A percentile compares a stretch with the other conserved stretches of the same genome.
Evolutionary conservation across 352 stramenopile species (phyloP).

Genomic region (Pythium plurisporium): DNA sequence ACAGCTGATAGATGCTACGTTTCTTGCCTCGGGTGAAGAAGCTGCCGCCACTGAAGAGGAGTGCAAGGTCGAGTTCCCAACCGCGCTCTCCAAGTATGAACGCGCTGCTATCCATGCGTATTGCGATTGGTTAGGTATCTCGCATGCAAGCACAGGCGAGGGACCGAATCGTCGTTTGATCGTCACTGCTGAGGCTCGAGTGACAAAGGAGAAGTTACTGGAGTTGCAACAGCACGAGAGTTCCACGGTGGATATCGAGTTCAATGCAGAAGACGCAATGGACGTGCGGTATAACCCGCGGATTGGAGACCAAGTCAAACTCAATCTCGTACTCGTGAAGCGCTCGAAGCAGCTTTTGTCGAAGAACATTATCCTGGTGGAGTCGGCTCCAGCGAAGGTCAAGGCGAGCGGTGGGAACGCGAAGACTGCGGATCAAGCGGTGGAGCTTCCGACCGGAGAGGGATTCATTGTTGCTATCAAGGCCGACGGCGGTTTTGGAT

Average conservation of each 20-base stretch:
- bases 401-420: constrained; percentile 10
- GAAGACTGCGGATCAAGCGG: constrained; percentile 10
- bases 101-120: constrained; percentile 60
- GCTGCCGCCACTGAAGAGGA: constrained; percentile 25
- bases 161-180: constrained; percentile 34
- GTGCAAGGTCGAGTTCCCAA: constrained; percentile 36
- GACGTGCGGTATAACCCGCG: constrained; percentile 67
- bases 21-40: constrained; percentile 18
- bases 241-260: constrained; percentile 32
- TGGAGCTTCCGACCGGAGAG: constrained; percentile 29
- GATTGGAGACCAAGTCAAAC: constrained; percentile 57
- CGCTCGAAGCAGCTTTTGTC: constrained; percentile 64
- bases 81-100: constrained; percentile 56
- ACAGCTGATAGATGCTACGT: constrained; percentile 45
- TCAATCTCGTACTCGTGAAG: constrained; percentile 55
- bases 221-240: constrained; percentile 18
- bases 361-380: constrained; percentile 44
- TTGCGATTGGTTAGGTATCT: constrained; percentile 51
- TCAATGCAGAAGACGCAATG: constrained; percentile 49
- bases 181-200: constrained; percentile 23
- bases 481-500: constrained; percentile 63
- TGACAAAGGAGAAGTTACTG: constrained; percentile 1
- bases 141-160: constrained; percentile 47
- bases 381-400: constrained; percentile 19
- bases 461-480: constrained; percentile 66